These are phyloP conservation scores for Citrus mangshanensis DNA, from an alignment of 345 rosid genomes.

Conservation along the genomic window DNA sequence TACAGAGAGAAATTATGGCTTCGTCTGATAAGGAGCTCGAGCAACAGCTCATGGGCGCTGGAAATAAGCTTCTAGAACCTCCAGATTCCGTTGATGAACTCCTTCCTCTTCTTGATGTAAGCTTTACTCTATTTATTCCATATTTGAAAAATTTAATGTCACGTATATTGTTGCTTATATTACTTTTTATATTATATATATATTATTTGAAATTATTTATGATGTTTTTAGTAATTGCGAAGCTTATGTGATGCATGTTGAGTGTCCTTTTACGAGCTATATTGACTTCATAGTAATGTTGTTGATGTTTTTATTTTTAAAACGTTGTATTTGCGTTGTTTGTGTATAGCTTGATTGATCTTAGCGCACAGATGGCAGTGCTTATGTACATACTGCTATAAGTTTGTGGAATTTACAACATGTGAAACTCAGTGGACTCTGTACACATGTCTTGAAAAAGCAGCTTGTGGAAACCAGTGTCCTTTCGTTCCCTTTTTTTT, in stretches of 20 bases:
- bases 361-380: neutral
- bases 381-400: neutral
- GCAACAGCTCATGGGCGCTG: constrained; percentile 65
- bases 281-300: neutral
- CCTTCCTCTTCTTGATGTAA: constrained; percentile 80
- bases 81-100: constrained; percentile 69
- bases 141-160: neutral
- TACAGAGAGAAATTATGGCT: constrained; percentile 34
- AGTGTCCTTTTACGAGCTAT: neutral
- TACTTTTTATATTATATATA: neutral
- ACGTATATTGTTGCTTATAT: neutral
- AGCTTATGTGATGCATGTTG: neutral
- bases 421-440: neutral
- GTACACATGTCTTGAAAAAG: neutral
- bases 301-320: neutral
- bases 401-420: neutral
- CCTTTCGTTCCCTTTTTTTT: neutral
- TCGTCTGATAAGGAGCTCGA: constrained; percentile 63
- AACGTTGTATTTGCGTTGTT: neutral
- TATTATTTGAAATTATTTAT: neutral
- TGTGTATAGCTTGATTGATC: neutral
- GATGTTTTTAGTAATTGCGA: neutral
- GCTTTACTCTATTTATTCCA: constrained; percentile 9
- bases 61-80: constrained; percentile 62
- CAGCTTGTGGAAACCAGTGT: neutral